These are phyloP conservation scores for Aphanomyces astaci DNA, from an alignment of 352 stramenopile genomes.

Conservation along the genomic window DNA sequence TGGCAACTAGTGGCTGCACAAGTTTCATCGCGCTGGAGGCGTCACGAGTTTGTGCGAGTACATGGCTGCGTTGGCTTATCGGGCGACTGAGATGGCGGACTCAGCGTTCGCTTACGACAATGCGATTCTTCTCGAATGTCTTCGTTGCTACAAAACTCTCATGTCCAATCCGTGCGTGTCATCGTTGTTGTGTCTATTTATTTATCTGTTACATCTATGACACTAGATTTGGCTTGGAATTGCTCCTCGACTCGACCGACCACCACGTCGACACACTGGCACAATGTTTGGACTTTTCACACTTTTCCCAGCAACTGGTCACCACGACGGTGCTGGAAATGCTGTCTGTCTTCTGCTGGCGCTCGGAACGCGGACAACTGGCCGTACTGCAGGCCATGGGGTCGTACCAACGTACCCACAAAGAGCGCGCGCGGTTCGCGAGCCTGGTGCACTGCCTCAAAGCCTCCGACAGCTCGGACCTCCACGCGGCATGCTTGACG, in stretches of 20 bases:
- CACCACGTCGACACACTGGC: conserved; percentile 9
- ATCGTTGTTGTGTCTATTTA: neutral
- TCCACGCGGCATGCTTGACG: conserved; percentile 14
- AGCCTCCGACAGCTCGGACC: neutral
- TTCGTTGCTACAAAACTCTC: conserved; percentile 15
- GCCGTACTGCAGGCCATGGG: conserved; percentile 5
- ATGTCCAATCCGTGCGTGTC: conserved; percentile 18
- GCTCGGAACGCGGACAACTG: neutral
- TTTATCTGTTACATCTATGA: neutral
- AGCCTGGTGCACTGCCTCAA: neutral
- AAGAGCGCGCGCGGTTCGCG: conserved; percentile 6
- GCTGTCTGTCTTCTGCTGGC: conserved; percentile 17
- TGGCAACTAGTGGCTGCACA: conserved; percentile 8
- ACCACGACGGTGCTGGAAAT: conserved; percentile 16
- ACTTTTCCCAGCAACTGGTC: neutral
- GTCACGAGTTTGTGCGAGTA: neutral
- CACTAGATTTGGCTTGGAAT: conserved; percentile 8
- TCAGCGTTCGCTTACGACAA: neutral
- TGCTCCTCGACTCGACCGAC: conserved; percentile 4
- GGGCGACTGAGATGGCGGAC: neutral
- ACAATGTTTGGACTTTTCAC: neutral
- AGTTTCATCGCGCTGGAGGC: neutral
- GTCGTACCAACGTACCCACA: neutral
- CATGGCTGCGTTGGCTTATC: neutral
- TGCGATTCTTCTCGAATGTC: neutral